phyloP scores from a whole-genome alignment of 106 monocot genomes.

The Chionographis japonica region DNA sequence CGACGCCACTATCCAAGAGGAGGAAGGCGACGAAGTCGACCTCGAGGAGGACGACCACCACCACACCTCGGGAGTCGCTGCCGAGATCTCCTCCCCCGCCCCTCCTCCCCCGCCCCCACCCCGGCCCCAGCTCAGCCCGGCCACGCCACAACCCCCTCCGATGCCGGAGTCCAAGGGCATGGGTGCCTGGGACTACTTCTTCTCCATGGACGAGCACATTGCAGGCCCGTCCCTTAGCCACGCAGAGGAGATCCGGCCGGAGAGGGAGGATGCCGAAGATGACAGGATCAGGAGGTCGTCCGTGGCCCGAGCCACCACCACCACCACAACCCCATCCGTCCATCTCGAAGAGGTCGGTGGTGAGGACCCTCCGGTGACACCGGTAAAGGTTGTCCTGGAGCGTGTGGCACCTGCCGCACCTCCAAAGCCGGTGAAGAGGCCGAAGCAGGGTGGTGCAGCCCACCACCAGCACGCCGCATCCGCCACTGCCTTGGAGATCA shows the following conservation, averaged over 20 bases:
- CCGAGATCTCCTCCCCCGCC: slow-evolving; percentile 5
- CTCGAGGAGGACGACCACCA: slow-evolving; percentile 18
- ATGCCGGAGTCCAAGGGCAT: slow-evolving; percentile 12
- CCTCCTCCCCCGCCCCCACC: slow-evolving; percentile 13
- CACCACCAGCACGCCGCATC: slow-evolving; percentile 58
- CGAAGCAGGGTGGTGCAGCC: slow-evolving; percentile 16
- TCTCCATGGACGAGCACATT: slow-evolving; percentile 48
- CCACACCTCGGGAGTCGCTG: slow-evolving; percentile 1
- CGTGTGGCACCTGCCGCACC: slow-evolving; percentile 6
- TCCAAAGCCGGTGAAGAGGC: slow-evolving; percentile 15
- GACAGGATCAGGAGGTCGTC: neutral
- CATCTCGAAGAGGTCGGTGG: too few species aligned
- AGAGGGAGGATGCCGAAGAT: slow-evolving; percentile 20
- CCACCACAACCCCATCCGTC: neutral
- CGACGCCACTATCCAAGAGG: slow-evolving; percentile 42
- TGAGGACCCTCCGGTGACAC: neutral
- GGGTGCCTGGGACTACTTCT: slow-evolving; percentile 84
- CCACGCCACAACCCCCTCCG: slow-evolving; percentile 15
- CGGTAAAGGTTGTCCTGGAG: slow-evolving; percentile 20
- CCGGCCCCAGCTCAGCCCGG: neutral
- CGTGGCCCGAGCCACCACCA: too few species aligned
- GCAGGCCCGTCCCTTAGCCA: slow-evolving; percentile 18
- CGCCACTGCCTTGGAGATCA: slow-evolving; percentile 30
- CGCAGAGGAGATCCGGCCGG: slow-evolving; percentile 12
- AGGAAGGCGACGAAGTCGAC: slow-evolving; percentile 23